Conservation (phyloP, 2,329 filamentous ascomycete species). For the Didymella keratinophila region DNA sequence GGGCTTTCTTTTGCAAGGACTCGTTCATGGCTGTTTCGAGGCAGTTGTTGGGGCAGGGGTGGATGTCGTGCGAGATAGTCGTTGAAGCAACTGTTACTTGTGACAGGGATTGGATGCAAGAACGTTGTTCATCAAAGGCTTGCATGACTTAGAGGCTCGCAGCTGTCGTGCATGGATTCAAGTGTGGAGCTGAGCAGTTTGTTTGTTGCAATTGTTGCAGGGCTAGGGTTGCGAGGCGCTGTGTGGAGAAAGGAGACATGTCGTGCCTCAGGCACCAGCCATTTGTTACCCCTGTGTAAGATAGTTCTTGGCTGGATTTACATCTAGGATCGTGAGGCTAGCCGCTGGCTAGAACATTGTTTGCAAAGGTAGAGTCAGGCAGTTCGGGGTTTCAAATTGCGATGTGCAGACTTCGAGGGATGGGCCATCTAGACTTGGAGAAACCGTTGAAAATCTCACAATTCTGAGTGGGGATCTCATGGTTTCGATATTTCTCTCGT, state of each 20-base stretch:
- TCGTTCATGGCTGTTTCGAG: slow-evolving; percentile 4
- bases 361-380: slow-evolving; percentile 16
- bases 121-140: not conserved
- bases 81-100: slow-evolving; percentile 2
- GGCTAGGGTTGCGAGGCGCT: not conserved
- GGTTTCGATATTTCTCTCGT: slow-evolving; percentile 12
- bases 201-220: not conserved
- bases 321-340: not conserved
- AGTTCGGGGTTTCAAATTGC: slow-evolving; percentile 8
- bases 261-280: slow-evolving; percentile 9
- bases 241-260: slow-evolving; percentile 5
- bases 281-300: not conserved
- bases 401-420: slow-evolving; percentile 13
- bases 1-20: not conserved
- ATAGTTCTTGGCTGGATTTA: not conserved
- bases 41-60: not conserved
- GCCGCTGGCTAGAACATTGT: slow-evolving; percentile 2
- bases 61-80: not conserved
- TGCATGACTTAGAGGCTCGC: not conserved
- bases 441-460: slow-evolving; percentile 1
- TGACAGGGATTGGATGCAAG: not conserved
- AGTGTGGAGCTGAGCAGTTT: not conserved
- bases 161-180: not conserved
- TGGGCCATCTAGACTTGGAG: slow-evolving; percentile 10
- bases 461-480: not conserved